phyloP scores from a whole-genome alignment of 2,329 filamentous ascomycete genomes.

The Didymella glomerata region DNA sequence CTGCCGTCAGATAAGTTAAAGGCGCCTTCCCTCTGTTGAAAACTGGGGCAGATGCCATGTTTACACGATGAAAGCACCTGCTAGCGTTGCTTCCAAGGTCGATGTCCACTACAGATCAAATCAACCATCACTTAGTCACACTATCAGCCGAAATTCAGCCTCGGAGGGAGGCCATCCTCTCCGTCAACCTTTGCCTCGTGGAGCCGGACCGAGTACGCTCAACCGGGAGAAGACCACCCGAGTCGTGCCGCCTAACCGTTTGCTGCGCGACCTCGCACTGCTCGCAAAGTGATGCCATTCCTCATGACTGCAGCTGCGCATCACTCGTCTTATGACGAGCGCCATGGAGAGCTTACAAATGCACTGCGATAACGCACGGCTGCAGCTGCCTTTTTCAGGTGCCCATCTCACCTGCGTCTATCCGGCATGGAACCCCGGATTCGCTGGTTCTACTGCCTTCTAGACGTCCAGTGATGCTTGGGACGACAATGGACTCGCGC shows the following conservation, averaged over 20 bases:
- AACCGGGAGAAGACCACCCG: not conserved
- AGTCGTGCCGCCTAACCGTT: not conserved
- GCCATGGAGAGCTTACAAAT: constrained; percentile 13
- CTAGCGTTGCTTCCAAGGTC: not conserved
- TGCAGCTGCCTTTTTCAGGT: constrained; percentile 5
- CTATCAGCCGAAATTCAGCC: not conserved
- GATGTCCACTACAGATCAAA: not conserved
- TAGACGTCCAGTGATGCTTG: constrained; percentile 3
- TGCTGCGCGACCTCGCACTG: not conserved
- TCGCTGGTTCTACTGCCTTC: constrained; percentile 3
- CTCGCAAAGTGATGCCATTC: constrained; percentile 3
- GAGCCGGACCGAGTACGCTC: not conserved
- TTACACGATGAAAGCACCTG: not conserved
- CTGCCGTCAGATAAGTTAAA: no score
- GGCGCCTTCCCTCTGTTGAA: not conserved
- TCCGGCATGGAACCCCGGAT: constrained; percentile 7
- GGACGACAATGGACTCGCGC: not conserved
- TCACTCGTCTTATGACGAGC: not conserved
- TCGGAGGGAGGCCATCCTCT: not conserved
- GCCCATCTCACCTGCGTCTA: constrained; percentile 3
- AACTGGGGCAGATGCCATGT: not conserved
- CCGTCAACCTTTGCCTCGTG: not conserved
- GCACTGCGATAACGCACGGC: constrained; percentile 4
- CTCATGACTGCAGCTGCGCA: not conserved
- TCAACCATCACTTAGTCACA: no score